Evolutionary conservation across 345 rosid species (phyloP), one percentile per base, ranked within the genome.

Genomic region (Hibiscus mutabilis): DNA sequence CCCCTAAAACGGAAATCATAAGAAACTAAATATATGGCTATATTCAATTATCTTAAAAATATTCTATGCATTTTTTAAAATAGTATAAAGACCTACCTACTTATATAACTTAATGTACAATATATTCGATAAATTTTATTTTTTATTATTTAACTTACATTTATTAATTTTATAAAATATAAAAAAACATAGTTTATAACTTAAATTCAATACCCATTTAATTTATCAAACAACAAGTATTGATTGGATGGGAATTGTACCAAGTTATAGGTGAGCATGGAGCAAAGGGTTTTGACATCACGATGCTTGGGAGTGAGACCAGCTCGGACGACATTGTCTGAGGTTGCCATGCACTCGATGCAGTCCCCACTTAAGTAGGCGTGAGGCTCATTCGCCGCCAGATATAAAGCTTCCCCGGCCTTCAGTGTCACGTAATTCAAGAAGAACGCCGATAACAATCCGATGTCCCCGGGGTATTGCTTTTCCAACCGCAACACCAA

Each of bases 301-400:
- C 91, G 84, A 71, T 82, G 84, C 79, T 96, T 96, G 65, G 98
- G 89, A 69, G 99, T 96, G 74, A 96, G 95, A 71, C 99, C 99
- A 75, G 99, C 99, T 53, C 99, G 87, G 47, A 96, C 98, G 66
- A 92, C 99, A 64, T 92, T 96, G 87, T 96, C 98, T 22, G 99
- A 96, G 57, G 99, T 89, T 19, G 98, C 99, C 99, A 96, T 96
- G 88, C 96, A 90, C 69, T 96, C 99, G 25, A 92, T 52, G 77
- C 98, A 92, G 15, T 96, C 99, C 13, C 99, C 99, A 13, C 70
- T 83, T 64, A 96, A 70, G 71, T 96, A 96, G 0, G 99, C 99
- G 63, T 96, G 99, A 6, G 97, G 99, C 78, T 91, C 98, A 75
- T 96, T 90, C 57, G 97, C 91, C 77, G 96, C 96, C 2, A 96